A percentile compares a stretch with the other conserved stretches of the same genome.
These are phyloP conservation scores for Aspergillus hiratsukae DNA, from an alignment of 2,329 filamentous ascomycete species.

Conservation along the genomic window DNA sequence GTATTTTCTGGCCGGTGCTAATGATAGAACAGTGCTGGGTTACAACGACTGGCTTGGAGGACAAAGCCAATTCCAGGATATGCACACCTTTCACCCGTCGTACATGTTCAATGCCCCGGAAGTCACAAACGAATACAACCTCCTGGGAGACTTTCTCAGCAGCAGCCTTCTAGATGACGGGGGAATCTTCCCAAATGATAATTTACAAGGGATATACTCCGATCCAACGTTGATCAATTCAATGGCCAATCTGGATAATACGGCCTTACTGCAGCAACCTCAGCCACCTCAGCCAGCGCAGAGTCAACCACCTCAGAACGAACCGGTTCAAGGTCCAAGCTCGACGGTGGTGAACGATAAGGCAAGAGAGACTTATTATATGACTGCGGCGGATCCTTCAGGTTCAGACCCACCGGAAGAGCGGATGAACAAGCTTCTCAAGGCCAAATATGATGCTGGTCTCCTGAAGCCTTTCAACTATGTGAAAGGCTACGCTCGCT, in stretches of 20 bases:
- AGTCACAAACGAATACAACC: slow-evolving; percentile 92
- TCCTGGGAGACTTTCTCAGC: slow-evolving; percentile 94
- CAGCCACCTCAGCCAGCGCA: slow-evolving; percentile 31
- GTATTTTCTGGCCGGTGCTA: slow-evolving; percentile 15
- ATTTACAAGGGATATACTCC: slow-evolving; percentile 58
- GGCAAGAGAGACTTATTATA: slow-evolving; percentile 78
- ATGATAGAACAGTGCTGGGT: slow-evolving; percentile 59
- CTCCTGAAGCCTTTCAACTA: slow-evolving; percentile 97
- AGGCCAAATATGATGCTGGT: slow-evolving; percentile 93
- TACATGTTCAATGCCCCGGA: slow-evolving; percentile 95
- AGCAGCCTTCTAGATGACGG: slow-evolving; percentile 85
- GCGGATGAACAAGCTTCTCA: slow-evolving; percentile 88
- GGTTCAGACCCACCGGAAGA: slow-evolving; percentile 84
- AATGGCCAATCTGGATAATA: slow-evolving; percentile 34
- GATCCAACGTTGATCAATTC: slow-evolving; percentile 53
- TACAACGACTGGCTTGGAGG: slow-evolving; percentile 79
- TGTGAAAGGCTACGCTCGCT: slow-evolving; percentile 85
- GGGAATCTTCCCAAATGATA: slow-evolving; percentile 62
- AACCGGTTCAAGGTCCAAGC: slow-evolving; percentile 57
- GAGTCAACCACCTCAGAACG: slow-evolving; percentile 36
- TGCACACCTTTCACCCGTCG: slow-evolving; percentile 88
- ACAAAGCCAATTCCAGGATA: slow-evolving; percentile 85
- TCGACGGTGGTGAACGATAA: slow-evolving; percentile 64
- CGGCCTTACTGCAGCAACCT: slow-evolving; percentile 31
- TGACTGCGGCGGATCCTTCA: slow-evolving; percentile 91